phyloP scores from a whole-genome alignment of 1,284 basidiomycete genomes.

The Ceratobasidium sp. region DNA sequence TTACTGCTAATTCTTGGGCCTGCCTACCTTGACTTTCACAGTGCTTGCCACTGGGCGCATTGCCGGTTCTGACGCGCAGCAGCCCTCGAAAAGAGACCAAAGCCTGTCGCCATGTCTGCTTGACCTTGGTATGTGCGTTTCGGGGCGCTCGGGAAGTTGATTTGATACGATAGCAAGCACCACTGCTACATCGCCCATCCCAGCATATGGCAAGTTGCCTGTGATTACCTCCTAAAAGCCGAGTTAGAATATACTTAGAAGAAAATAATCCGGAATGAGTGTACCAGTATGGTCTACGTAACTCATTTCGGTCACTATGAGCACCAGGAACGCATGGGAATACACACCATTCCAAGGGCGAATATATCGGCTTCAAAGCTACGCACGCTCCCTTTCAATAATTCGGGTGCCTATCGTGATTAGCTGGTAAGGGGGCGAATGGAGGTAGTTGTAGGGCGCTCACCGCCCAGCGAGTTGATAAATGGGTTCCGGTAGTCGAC shows the following conservation, averaged over 20 bases:
- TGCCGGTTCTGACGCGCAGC: neutral
- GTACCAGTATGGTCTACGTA: conserved; percentile 9
- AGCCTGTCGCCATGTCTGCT: neutral
- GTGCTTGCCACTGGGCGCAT: neutral
- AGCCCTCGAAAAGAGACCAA: conserved; percentile 1
- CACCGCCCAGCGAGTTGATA: conserved; percentile 22
- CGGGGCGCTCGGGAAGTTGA: neutral
- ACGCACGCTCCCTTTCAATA: neutral
- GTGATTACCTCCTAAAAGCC: conserved; percentile 7
- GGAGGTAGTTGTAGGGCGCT: neutral
- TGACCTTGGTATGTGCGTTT: neutral
- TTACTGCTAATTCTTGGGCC: neutral
- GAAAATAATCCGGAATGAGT: no score
- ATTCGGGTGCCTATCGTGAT: conserved; percentile 4
- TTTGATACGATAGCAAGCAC: neutral
- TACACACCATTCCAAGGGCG: conserved; percentile 31
- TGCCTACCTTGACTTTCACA: neutral
- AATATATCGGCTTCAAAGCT: conserved; percentile 6
- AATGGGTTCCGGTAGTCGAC: neutral
- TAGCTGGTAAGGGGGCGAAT: neutral
- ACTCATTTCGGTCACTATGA: neutral
- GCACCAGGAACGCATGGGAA: neutral
- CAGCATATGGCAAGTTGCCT: neutral
- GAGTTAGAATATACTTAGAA: neutral
- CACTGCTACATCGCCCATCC: neutral